Conservation (phyloP, 495 filamentous ascomycete species). For the Cercophora newfieldiana region DNA sequence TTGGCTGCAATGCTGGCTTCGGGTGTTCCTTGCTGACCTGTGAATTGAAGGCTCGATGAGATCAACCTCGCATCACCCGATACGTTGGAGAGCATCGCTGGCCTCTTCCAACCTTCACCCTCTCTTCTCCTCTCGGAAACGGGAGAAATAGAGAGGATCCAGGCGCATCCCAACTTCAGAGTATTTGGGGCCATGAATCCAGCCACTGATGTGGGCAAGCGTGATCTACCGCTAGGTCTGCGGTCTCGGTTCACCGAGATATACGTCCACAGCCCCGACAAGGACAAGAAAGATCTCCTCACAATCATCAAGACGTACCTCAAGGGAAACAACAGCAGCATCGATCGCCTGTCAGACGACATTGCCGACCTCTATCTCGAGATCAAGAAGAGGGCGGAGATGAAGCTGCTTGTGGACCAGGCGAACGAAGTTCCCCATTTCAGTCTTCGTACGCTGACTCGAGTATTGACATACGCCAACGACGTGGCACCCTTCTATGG, state of each 20-base stretch:
- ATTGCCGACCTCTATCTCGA: constrained; percentile 83
- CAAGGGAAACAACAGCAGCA: constrained; percentile 61
- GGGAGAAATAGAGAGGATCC: constrained; percentile 82
- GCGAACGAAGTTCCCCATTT: constrained; percentile 93
- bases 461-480: constrained; percentile 80
- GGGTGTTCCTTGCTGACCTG: neutral
- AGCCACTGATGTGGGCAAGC: constrained; percentile 94
- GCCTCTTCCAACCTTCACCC: constrained; percentile 73
- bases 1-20: neutral
- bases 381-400: constrained; percentile 75
- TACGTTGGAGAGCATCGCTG: constrained; percentile 88
- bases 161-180: constrained; percentile 88
- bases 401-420: constrained; percentile 86
- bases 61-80: constrained; percentile 95
- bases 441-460: constrained; percentile 91
- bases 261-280: constrained; percentile 87
- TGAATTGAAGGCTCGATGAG: constrained; percentile 59
- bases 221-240: constrained; percentile 77
- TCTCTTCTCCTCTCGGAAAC: constrained; percentile 89
- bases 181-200: constrained; percentile 99
- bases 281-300: constrained; percentile 76
- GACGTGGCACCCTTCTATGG: constrained; percentile 84
- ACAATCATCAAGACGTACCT: constrained; percentile 86
- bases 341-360: constrained; percentile 68
- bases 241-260: constrained; percentile 80